Evolutionary conservation across 306 rosid genomes (phyloP).

Genomic region (Carpinus viminea): DNA sequence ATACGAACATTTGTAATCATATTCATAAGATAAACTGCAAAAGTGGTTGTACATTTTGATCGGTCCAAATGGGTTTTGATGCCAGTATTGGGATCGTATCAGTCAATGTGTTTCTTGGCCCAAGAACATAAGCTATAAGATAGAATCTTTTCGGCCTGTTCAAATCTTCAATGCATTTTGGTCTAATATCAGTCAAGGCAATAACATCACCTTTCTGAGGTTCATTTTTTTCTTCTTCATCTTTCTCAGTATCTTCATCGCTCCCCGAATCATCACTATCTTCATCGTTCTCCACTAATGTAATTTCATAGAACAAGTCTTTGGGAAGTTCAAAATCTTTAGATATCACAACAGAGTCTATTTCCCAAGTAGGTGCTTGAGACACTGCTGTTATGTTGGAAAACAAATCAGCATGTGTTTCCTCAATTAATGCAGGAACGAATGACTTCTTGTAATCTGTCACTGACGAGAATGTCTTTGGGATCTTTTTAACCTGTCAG

Average conservation of each 20-base stretch:
- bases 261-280: neutral
- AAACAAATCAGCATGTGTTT: conserved; percentile 29
- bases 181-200: conserved; percentile 29
- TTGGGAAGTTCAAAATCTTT: conserved; percentile 2
- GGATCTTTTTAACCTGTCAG: conserved; percentile 33
- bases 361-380: conserved; percentile 6
- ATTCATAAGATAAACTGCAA: conserved; percentile 29
- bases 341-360: neutral
- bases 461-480: conserved; percentile 20
- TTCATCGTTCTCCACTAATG: neutral
- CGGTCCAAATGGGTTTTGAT: conserved; percentile 10
- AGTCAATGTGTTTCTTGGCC: neutral
- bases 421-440: conserved; percentile 36
- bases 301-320: conserved; percentile 22
- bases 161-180: conserved; percentile 31
- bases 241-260: neutral
- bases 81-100: conserved; percentile 2
- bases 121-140: conserved; percentile 24
- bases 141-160: conserved; percentile 9
- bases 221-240: neutral
- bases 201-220: conserved; percentile 34
- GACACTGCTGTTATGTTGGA: conserved; percentile 9
- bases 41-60: neutral
- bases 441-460: conserved; percentile 27
- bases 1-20: conserved; percentile 34